Conservation (phyloP, 768 basidiomycete genomes). For the Pilatotrama ljubarskyi region DNA sequence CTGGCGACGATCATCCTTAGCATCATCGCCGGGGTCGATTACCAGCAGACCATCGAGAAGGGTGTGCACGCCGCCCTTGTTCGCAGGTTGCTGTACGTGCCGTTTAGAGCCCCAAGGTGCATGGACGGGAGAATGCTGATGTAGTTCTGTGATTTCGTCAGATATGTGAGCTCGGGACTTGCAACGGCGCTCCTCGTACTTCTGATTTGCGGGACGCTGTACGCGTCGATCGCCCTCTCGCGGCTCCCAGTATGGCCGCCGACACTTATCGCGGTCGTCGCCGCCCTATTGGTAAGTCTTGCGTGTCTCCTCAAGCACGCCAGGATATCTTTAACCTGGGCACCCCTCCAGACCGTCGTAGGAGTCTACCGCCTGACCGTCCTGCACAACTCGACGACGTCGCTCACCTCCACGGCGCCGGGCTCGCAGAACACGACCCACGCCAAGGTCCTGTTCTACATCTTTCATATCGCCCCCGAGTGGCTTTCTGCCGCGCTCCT, state of each 20-base stretch:
- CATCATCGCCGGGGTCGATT: not conserved
- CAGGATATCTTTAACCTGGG: no score
- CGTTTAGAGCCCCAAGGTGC: no score
- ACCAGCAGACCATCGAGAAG: not conserved
- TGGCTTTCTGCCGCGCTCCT: constrained; percentile 12
- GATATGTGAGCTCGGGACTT: not conserved
- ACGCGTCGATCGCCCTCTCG: not conserved
- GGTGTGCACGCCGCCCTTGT: not conserved
- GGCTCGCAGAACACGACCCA: constrained; percentile 14
- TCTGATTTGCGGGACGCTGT: not conserved
- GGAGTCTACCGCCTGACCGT: constrained; percentile 14
- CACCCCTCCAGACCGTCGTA: constrained; percentile 8
- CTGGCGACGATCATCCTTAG: not conserved
- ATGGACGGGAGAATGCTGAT: no score
- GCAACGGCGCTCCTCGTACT: not conserved
- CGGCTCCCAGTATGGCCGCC: not conserved
- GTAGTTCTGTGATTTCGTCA: no score
- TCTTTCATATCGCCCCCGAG: constrained; percentile 19
- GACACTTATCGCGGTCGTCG: not conserved
- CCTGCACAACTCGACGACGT: not conserved
- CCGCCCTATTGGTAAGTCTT: not conserved
- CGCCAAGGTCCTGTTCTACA: constrained; percentile 21
- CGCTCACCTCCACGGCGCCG: constrained; percentile 4
- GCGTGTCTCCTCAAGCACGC: not conserved
- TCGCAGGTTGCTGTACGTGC: not conserved